Evolutionary conservation across 805 yeast species (phyloP).

Genomic region (Brettanomyces bruxellensis): DNA sequence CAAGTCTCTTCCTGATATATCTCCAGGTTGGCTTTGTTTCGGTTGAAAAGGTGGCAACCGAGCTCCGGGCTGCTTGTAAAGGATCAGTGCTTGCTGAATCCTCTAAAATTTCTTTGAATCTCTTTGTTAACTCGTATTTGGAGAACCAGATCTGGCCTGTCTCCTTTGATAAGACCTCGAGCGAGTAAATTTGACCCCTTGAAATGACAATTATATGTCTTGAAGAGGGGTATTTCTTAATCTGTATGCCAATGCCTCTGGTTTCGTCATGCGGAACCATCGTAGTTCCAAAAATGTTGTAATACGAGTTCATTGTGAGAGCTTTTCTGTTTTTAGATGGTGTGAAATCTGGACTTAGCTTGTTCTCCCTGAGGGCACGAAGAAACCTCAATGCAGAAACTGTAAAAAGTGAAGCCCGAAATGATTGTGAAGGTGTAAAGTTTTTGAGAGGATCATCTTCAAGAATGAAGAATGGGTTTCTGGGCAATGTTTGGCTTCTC

Average conservation of each 20-base stretch:
- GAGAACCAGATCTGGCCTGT: conserved; percentile 40
- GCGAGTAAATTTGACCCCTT: conserved; percentile 39
- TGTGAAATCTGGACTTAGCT: conserved; percentile 48
- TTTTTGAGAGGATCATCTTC: conserved; percentile 67
- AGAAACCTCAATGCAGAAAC: conserved; percentile 62
- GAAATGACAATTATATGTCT: conserved; percentile 42
- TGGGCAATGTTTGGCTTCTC: conserved; percentile 59
- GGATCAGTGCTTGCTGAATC: conserved; percentile 27
- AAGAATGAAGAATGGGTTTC: conserved; percentile 67
- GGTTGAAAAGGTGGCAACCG: conserved; percentile 47
- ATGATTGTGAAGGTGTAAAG: conserved; percentile 51
- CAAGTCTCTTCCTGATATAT: conserved; percentile 33
- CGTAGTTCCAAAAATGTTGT: conserved; percentile 61
- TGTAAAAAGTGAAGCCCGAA: conserved; percentile 58
- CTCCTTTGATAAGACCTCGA: conserved; percentile 37
- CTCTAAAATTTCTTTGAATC: conserved; percentile 35
- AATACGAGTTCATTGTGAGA: conserved; percentile 60
- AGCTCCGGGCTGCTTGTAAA: conserved; percentile 32
- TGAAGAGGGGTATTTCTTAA: conserved; percentile 30
- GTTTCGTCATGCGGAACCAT: conserved; percentile 36
- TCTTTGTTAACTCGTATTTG: conserved; percentile 39
- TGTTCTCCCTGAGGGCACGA: conserved; percentile 44
- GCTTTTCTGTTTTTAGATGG: conserved; percentile 37
- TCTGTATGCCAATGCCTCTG: conserved; percentile 25
- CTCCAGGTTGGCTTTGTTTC: conserved; percentile 44